Percentiles rank a stretch among this genome's conserved stretches.
Evolutionary conservation across 2,329 filamentous ascomycete species (phyloP).

Genomic region (Emergomyces africanus): DNA sequence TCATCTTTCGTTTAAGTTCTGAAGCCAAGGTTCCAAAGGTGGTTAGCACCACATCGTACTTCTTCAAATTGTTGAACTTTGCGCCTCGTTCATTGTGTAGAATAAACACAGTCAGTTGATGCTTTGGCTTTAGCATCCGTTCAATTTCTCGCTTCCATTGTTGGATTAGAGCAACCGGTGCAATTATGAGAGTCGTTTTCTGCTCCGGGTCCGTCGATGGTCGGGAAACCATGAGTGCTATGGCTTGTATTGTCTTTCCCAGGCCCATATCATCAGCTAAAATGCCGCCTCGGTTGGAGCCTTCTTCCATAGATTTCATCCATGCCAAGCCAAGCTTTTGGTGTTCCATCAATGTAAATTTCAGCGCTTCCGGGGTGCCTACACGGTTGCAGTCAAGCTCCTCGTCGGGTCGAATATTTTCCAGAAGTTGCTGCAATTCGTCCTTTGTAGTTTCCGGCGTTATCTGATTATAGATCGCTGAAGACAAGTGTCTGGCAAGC

Average conservation of each 20-base stretch:
- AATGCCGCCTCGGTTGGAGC: constrained; percentile 61
- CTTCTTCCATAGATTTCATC: constrained; percentile 62
- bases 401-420: constrained; percentile 61
- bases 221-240: constrained; percentile 61
- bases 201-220: constrained; percentile 45
- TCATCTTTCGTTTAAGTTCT: constrained; percentile 51
- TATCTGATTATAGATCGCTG: not conserved
- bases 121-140: constrained; percentile 49
- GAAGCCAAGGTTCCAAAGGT: constrained; percentile 61
- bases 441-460: constrained; percentile 45
- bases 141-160: constrained; percentile 78
- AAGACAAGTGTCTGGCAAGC: not conserved
- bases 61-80: constrained; percentile 47
- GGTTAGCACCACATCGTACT: constrained; percentile 63
- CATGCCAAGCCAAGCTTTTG: constrained; percentile 67
- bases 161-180: constrained; percentile 63
- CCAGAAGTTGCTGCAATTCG: constrained; percentile 56
- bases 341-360: constrained; percentile 60
- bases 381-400: constrained; percentile 50
- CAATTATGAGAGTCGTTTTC: constrained; percentile 72
- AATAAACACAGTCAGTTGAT: constrained; percentile 53
- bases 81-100: constrained; percentile 52
- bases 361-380: constrained; percentile 56
- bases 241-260: constrained; percentile 71
- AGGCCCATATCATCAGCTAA: constrained; percentile 73